A percentile compares a stretch with the other conserved stretches of the same genome.
Evolutionary conservation across 2,329 filamentous ascomycete genomes (phyloP).

Genomic region (Zymoseptoria pseudotritici): DNA sequence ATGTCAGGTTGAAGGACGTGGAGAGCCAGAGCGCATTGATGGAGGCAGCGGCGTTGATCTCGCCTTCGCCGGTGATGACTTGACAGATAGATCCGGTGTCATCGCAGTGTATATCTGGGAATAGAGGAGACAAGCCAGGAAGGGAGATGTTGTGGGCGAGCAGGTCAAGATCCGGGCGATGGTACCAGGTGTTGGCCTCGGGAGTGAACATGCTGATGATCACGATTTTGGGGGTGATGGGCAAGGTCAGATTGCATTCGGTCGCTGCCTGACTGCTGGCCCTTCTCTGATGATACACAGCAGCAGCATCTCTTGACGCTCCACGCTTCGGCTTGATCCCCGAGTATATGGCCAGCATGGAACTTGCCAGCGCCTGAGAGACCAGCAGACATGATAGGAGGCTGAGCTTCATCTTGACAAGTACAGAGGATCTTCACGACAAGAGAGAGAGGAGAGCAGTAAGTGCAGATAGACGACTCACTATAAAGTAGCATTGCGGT

Average conservation of each 20-base stretch:
- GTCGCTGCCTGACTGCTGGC: not conserved
- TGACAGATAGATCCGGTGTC: constrained; percentile 57
- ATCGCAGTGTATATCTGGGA: constrained; percentile 52
- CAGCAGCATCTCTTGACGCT: not conserved
- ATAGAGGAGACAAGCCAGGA: constrained; percentile 26
- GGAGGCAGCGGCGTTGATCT: constrained; percentile 1
- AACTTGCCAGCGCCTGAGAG: not conserved
- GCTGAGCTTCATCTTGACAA: not conserved
- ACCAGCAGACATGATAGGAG: not conserved
- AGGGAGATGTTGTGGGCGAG: constrained; percentile 30
- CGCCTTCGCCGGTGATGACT: constrained; percentile 50
- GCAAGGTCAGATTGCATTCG: not conserved
- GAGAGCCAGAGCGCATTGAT: constrained; percentile 15
- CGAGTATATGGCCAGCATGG: not conserved
- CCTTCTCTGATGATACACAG: not conserved
- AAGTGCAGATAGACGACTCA: not conserved
- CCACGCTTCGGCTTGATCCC: not conserved
- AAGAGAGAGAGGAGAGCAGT: not conserved
- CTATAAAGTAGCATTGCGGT: not conserved
- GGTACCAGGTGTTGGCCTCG: constrained; percentile 43
- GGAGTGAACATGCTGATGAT: constrained; percentile 53
- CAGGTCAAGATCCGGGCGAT: constrained; percentile 28
- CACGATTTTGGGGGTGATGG: constrained; percentile 51
- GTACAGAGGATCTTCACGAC: not conserved
- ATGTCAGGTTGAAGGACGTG: constrained; percentile 16